phyloP scores from a whole-genome alignment of 73 alveolate genomes.

The Uronychia binucleata region DNA sequence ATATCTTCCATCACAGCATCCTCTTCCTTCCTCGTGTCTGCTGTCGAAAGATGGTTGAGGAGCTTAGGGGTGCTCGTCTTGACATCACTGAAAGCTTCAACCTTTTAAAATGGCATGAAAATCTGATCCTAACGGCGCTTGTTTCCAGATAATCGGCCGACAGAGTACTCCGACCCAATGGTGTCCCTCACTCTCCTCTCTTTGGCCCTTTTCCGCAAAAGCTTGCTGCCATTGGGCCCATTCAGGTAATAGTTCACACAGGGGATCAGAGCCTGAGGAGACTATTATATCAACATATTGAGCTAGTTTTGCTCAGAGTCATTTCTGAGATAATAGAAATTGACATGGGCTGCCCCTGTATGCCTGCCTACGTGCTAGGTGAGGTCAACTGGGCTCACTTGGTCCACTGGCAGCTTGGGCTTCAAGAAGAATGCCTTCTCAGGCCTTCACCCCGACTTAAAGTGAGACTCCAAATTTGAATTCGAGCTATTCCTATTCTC shows the following conservation, averaged over 20 bases:
- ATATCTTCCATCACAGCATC: background rate
- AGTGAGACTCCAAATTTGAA: too few relatives aligned
- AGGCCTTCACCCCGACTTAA: too few relatives aligned
- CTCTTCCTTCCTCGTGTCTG: background rate
- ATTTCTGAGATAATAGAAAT: background rate
- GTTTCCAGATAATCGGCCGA: background rate
- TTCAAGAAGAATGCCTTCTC: too few relatives aligned
- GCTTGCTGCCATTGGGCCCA: background rate
- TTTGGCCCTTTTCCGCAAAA: background rate
- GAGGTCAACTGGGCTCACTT: background rate
- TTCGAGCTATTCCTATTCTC: too few relatives aligned
- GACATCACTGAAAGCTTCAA: background rate
- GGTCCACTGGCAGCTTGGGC: background rate
- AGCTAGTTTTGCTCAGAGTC: too few relatives aligned
- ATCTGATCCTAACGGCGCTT: background rate
- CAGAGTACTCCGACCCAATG: background rate
- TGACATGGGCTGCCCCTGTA: background rate
- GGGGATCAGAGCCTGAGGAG: background rate
- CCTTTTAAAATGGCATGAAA: background rate
- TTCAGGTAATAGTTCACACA: background rate
- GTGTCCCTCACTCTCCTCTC: background rate
- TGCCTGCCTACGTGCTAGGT: background rate
- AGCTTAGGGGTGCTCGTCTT: background rate
- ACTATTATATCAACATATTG: background rate
- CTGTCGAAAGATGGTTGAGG: background rate